Evolutionary conservation across 352 stramenopile species (phyloP).

Genomic region (Phytopythium kandeliae): DNA sequence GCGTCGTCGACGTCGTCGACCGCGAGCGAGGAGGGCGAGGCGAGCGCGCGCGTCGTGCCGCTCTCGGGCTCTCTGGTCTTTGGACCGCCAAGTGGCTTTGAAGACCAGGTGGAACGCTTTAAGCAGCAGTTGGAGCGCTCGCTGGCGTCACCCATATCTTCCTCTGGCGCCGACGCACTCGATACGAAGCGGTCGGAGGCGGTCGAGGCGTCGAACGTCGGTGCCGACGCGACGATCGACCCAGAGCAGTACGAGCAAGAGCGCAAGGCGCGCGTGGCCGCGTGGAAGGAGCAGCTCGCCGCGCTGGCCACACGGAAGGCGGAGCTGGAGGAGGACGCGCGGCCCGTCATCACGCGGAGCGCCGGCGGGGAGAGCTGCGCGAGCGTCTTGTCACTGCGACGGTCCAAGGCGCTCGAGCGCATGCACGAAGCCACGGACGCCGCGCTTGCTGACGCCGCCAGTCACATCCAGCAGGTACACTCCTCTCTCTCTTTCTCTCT

Average conservation of each 20-base stretch:
- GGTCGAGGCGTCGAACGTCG: conserved; percentile 7
- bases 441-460: conserved; percentile 41
- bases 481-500: no score
- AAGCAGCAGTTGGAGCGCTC: conserved; percentile 20
- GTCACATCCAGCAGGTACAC: conserved; percentile 55
- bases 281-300: conserved; percentile 51
- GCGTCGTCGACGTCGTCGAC: conserved; percentile 5
- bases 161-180: neutral
- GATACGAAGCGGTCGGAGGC: neutral
- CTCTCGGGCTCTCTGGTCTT: conserved; percentile 10
- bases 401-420: conserved; percentile 19
- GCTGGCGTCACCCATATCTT: neutral
- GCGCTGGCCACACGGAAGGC: conserved; percentile 34
- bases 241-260: conserved; percentile 37
- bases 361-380: conserved; percentile 11
- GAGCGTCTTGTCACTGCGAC: conserved; percentile 15
- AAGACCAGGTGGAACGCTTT: conserved; percentile 27
- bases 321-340: conserved; percentile 22
- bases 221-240: conserved; percentile 16
- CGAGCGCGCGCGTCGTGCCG: neutral
- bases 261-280: conserved; percentile 30
- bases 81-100: conserved; percentile 21
- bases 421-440: conserved; percentile 27
- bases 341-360: conserved; percentile 16
- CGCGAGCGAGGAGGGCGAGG: conserved; percentile 1